Evolutionary conservation across 768 basidiomycete species (phyloP).

Genomic region (Phylloporus arenicola): DNA sequence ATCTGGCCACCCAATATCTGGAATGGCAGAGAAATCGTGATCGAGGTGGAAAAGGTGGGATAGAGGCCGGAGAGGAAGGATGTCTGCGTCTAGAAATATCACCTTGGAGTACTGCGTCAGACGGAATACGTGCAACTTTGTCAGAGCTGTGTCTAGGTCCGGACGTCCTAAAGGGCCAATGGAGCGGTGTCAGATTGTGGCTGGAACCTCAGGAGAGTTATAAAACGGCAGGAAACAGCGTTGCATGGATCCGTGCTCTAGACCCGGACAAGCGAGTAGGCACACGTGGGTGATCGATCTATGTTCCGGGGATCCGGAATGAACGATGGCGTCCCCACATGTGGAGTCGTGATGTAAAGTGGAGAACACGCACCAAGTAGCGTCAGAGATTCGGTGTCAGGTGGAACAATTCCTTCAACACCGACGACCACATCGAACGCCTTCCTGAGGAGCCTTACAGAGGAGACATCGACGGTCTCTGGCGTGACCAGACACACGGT

Average conservation of each 20-base stretch:
- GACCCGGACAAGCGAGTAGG: slow-evolving; percentile 1
- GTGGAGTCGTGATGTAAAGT: slow-evolving; percentile 3
- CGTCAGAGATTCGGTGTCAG: slow-evolving; percentile 59
- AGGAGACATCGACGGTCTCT: slow-evolving; percentile 79
- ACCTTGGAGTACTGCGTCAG: slow-evolving; percentile 81
- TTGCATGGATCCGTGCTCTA: slow-evolving; percentile 9
- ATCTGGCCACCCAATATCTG: slow-evolving; percentile 99
- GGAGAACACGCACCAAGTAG: slow-evolving; percentile 64
- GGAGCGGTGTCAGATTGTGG: slow-evolving; percentile 9
- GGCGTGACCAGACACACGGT: slow-evolving; percentile 93
- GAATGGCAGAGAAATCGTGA: slow-evolving; percentile 85
- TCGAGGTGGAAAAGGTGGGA: slow-evolving; percentile 86
- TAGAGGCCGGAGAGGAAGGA: slow-evolving; percentile 81
- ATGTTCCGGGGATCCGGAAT: slow-evolving; percentile 5
- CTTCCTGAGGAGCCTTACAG: slow-evolving; percentile 72
- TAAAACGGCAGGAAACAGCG: slow-evolving; percentile 17
- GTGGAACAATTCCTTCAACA: slow-evolving; percentile 79
- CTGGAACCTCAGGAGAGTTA: slow-evolving; percentile 4
- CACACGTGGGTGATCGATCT: slow-evolving; percentile 9
- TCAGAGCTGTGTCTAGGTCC: slow-evolving; percentile 89
- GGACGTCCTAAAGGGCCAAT: slow-evolving; percentile 65
- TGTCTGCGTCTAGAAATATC: slow-evolving; percentile 89
- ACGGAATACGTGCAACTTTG: slow-evolving; percentile 94
- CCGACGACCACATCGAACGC: slow-evolving; percentile 85
- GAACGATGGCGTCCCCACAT: not conserved